Conservation (phyloP, 2,329 filamentous ascomycete genomes). For the Daldinia sp. region DNA sequence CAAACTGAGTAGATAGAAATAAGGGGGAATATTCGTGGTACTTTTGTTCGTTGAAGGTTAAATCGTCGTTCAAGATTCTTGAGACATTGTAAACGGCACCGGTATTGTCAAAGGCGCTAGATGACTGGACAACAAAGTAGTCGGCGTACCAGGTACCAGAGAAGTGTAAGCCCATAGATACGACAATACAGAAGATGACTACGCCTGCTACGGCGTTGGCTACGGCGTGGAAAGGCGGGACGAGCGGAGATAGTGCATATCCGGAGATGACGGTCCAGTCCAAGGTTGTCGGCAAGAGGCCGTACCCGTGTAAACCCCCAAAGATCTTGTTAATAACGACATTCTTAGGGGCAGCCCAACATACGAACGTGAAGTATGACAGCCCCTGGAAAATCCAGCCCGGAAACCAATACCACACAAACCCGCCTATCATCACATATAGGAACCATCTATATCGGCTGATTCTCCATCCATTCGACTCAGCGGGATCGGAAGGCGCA, state of each 20-base stretch:
- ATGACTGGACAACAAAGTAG: conserved; percentile 69
- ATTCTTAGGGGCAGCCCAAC: conserved; percentile 67
- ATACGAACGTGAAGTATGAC: conserved; percentile 48
- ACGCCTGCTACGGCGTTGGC: conserved; percentile 65
- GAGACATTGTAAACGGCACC: conserved; percentile 67
- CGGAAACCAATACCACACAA: conserved; percentile 59
- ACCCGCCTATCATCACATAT: conserved; percentile 58
- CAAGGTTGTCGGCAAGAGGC: conserved; percentile 70
- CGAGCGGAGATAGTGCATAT: conserved; percentile 64
- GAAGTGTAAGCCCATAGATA: conserved; percentile 68
- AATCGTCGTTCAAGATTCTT: conserved; percentile 64
- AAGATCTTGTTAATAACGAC: conserved; percentile 71
- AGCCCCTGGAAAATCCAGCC: conserved; percentile 58
- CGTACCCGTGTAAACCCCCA: conserved; percentile 67
- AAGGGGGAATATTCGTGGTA: conserved; percentile 72
- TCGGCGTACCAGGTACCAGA: conserved; percentile 64
- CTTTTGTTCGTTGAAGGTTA: conserved; percentile 66
- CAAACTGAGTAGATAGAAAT: conserved; percentile 69
- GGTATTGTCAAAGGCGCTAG: conserved; percentile 70
- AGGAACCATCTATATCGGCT: conserved; percentile 66
- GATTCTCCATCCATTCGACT: conserved; percentile 66
- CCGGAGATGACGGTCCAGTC: conserved; percentile 71
- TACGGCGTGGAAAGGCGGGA: conserved; percentile 67
- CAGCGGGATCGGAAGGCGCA: conserved; percentile 58
- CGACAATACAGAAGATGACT: conserved; percentile 61